Conservation (phyloP, 768 basidiomycete species). For the Suillus subaureus region DNA sequence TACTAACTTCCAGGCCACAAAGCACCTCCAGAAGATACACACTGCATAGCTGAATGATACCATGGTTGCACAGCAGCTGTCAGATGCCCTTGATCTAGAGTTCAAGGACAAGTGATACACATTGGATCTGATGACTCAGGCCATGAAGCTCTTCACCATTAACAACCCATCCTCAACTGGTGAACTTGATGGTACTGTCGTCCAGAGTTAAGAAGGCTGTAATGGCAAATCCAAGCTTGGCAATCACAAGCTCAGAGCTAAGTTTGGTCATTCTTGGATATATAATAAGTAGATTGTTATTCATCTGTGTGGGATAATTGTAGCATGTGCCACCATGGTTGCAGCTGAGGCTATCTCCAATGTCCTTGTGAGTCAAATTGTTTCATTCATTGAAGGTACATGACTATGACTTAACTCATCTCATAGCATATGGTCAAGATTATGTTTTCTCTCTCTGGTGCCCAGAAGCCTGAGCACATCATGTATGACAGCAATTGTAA, state of each 20-base stretch:
- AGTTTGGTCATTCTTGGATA: conserved; percentile 33
- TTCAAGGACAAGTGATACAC: background rate
- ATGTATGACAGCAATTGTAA: conserved; percentile 26
- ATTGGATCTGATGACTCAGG: background rate
- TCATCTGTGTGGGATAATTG: conserved; percentile 36
- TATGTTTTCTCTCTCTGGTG: background rate
- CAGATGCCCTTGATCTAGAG: background rate
- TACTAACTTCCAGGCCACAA: conserved; percentile 30
- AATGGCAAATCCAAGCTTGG: conserved; percentile 6
- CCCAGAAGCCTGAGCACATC: background rate
- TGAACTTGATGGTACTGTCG: background rate
- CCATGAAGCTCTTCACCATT: background rate
- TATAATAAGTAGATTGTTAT: conserved; percentile 40
- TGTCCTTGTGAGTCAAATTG: conserved; percentile 22
- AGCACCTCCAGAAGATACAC: conserved; percentile 19
- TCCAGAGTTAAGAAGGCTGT: background rate
- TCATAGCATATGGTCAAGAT: background rate
- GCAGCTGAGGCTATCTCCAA: conserved; percentile 14
- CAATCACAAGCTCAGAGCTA: conserved; percentile 27
- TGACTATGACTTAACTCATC: background rate
- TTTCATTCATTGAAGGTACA: conserved; percentile 10
- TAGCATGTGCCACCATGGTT: conserved; percentile 29
- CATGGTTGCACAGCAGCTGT: background rate
- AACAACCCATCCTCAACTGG: background rate
- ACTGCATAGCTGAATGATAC: conserved; percentile 13